Evolutionary conservation across 306 rosid genomes (phyloP).

Genomic region (Heteromeles arbutifolia): DNA sequence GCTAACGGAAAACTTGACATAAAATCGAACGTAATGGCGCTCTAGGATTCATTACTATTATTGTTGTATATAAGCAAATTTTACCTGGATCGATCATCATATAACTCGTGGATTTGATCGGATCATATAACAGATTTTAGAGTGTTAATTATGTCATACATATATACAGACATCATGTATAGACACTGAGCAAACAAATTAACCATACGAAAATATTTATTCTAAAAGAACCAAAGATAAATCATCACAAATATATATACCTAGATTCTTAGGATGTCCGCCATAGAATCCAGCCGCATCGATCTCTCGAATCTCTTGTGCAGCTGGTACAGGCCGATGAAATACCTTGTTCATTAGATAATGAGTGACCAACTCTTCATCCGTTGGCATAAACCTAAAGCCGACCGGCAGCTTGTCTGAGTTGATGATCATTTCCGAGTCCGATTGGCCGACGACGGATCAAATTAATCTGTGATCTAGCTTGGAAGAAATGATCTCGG

Average conservation of each 20-base stretch:
- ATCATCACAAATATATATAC: neutral
- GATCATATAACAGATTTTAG: neutral
- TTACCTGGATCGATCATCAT: neutral
- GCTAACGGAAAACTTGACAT: rapidly evolving
- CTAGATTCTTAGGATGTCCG: conserved; percentile 8
- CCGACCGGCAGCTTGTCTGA: neutral
- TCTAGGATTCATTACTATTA: too few species aligned
- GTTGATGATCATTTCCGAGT: neutral
- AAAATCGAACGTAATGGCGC: too few species aligned
- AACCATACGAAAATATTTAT: too few species aligned
- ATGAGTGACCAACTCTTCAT: neutral
- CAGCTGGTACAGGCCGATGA: neutral
- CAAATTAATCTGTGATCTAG: neutral
- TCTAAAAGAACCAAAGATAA: neutral
- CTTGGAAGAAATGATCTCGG: neutral
- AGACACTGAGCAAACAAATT: neutral
- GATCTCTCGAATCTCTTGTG: neutral
- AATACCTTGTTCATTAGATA: conserved; percentile 7
- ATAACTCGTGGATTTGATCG: neutral
- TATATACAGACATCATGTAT: neutral
- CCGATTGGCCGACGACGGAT: neutral
- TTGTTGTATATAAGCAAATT: too few species aligned
- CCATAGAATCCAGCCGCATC: neutral
- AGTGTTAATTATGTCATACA: neutral
- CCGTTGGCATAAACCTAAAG: conserved; percentile 12